These are phyloP conservation scores for Euptelea pleiosperma DNA, from an alignment of 164 flowering plant species.

Conservation along the genomic window DNA sequence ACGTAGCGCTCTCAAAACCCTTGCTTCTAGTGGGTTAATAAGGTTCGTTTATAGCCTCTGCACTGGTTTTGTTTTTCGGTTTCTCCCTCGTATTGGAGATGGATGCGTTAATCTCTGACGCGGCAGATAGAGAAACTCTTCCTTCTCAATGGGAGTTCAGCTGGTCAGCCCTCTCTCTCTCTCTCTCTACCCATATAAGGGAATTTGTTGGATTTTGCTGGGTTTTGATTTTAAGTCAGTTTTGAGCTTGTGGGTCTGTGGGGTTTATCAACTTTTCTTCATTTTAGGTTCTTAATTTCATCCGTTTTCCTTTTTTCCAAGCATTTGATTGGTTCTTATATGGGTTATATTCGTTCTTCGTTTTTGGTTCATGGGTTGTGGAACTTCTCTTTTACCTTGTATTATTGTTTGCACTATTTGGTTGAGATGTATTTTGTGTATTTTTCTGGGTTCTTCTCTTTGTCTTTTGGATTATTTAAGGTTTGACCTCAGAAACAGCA, in stretches of 20 bases:
- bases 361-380: not conserved
- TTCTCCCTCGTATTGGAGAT: conserved; percentile 20
- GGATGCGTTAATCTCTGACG: conserved; percentile 9
- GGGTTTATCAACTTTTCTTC: not conserved
- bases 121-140: not conserved
- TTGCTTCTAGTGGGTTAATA: no score
- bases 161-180: conserved; percentile 26
- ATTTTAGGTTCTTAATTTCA: not conserved
- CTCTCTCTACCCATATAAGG: no score
- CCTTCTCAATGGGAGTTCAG: conserved; percentile 28
- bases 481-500: no score
- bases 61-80: not conserved
- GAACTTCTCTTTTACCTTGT: not conserved
- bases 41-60: not conserved
- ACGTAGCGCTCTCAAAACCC: no score
- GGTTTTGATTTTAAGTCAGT: not conserved
- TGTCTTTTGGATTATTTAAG: no score
- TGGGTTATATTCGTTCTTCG: not conserved
- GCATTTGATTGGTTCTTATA: not conserved
- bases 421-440: not conserved
- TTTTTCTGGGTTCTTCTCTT: not conserved
- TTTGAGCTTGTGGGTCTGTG: not conserved
- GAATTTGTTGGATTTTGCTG: not conserved
- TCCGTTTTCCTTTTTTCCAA: not conserved
- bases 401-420: not conserved